Conservation (phyloP, 1,284 basidiomycete species). For the Xanthoconium separans region DNA sequence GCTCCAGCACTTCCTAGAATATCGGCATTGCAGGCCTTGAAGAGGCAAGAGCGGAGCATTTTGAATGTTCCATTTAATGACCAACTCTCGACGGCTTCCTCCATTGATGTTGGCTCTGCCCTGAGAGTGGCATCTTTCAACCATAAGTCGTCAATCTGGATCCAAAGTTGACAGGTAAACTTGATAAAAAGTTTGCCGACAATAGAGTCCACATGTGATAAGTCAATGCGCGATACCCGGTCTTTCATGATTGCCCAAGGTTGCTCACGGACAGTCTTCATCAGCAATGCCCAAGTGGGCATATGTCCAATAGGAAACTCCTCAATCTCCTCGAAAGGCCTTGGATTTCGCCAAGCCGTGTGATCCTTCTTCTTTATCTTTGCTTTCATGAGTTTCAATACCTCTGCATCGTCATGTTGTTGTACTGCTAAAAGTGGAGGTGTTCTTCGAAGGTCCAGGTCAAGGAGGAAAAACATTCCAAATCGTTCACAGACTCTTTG, state of each 20-base stretch:
- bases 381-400: not conserved
- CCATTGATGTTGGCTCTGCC: too few species aligned
- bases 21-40: constrained; percentile 4
- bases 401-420: not conserved
- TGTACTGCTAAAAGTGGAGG: not conserved
- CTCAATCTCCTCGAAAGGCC: not conserved
- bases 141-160: constrained; percentile 1
- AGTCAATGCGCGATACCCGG: not conserved
- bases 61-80: constrained; percentile 11
- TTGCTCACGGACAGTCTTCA: not conserved
- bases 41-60: constrained; percentile 3
- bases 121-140: constrained; percentile 4
- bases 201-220: too few species aligned
- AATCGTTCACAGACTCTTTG: not conserved
- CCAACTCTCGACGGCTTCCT: too few species aligned
- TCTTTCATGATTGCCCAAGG: not conserved
- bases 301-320: constrained; percentile 5
- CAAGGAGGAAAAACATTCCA: constrained; percentile 16
- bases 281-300: constrained; percentile 8
- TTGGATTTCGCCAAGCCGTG: too few species aligned
- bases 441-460: not conserved
- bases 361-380: too few species aligned
- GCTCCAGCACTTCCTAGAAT: not conserved
- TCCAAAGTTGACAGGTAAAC: constrained; percentile 10
- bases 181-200: not conserved